Percentiles rank a stretch among this genome's conserved stretches.
phyloP scores from a whole-genome alignment of 176 grass and related monocot genomes.

The Carex pumila region DNA sequence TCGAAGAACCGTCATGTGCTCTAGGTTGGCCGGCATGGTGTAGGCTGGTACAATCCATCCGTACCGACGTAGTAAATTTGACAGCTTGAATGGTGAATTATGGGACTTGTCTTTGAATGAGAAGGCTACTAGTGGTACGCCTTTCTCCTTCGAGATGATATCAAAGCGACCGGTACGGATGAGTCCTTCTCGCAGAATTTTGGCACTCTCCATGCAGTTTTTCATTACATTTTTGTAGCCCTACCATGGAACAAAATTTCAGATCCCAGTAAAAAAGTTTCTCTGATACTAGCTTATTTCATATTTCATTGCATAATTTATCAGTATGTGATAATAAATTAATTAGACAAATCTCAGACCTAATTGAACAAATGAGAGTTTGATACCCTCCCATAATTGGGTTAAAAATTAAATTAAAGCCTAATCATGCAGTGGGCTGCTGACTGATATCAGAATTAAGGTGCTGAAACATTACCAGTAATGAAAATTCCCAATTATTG shows the following conservation, averaged over 20 bases:
- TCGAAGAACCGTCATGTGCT: constrained; percentile 70
- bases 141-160: constrained; percentile 71
- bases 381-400: neutral
- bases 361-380: neutral
- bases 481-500: neutral
- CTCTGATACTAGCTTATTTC: neutral
- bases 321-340: neutral
- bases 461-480: neutral
- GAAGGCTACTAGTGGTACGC: constrained; percentile 88
- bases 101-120: constrained; percentile 38
- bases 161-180: constrained; percentile 36
- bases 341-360: neutral
- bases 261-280: neutral
- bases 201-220: constrained; percentile 82
- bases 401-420: neutral
- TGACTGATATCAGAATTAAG: neutral
- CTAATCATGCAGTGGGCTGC: too few relatives aligned
- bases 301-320: neutral
- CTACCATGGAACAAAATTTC: constrained; percentile 7
- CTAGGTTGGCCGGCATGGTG: constrained; percentile 69
- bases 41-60: constrained; percentile 88
- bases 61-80: constrained; percentile 42
- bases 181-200: constrained; percentile 45
- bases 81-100: constrained; percentile 41
- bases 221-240: constrained; percentile 77